Evolutionary conservation across 805 yeast genomes (phyloP).

Genomic region (Tetrapisispora phaffii): DNA sequence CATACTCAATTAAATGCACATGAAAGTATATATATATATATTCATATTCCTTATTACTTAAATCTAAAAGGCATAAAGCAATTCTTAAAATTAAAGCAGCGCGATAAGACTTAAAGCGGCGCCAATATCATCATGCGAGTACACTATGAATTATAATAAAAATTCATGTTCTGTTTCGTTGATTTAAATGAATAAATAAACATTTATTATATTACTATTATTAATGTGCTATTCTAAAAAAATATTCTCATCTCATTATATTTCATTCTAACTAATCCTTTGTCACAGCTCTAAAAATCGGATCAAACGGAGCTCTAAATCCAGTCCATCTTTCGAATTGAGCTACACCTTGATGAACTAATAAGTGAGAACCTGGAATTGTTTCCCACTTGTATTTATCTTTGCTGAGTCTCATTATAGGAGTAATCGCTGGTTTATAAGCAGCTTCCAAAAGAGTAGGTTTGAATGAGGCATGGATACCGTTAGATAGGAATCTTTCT

Average conservation of each 20-base stretch:
- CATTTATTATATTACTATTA: no score
- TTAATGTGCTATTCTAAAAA: neutral
- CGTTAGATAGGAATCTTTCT: slow-evolving; percentile 38
- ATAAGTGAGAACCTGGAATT: slow-evolving; percentile 86
- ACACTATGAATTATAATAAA: no score
- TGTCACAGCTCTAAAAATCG: slow-evolving; percentile 52
- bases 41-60: no score
- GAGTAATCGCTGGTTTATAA: slow-evolving; percentile 81
- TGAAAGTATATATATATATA: no score
- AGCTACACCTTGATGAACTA: slow-evolving; percentile 84
- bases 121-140: no score
- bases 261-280: slow-evolving; percentile 7
- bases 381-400: slow-evolving; percentile 61
- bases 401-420: slow-evolving; percentile 69
- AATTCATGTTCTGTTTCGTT: no score
- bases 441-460: slow-evolving; percentile 82
- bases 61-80: no score
- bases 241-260: neutral
- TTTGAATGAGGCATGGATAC: slow-evolving; percentile 31
- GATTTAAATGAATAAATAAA: no score
- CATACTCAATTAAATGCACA: no score
- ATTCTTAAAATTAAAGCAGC: no score
- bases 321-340: slow-evolving; percentile 79
- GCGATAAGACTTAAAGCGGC: no score
- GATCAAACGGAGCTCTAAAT: slow-evolving; percentile 49